Evolutionary conservation across 495 filamentous ascomycete genomes (phyloP).

Genomic region (Penicillium crystallinum): DNA sequence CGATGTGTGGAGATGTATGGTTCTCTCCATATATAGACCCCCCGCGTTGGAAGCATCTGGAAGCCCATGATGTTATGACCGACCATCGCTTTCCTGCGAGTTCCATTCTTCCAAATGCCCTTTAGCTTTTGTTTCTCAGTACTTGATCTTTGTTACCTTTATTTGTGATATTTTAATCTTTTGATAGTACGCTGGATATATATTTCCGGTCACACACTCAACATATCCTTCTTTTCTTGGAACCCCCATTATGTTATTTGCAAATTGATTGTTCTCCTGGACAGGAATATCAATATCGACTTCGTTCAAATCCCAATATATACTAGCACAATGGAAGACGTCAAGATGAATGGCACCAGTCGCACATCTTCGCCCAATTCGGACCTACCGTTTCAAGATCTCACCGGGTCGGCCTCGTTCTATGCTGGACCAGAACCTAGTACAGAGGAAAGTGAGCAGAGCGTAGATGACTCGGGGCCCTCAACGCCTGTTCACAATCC

Average conservation of each 20-base stretch:
- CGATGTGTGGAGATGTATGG: neutral
- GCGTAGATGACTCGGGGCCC: constrained; percentile 13
- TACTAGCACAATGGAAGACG: neutral
- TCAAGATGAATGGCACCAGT: neutral
- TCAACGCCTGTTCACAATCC: constrained; percentile 8
- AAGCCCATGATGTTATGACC: constrained; percentile 12
- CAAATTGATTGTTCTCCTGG: neutral
- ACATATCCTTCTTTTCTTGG: neutral
- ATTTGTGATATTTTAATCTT: neutral
- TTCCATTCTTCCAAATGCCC: neutral
- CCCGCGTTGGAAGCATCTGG: constrained; percentile 27
- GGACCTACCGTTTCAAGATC: neutral
- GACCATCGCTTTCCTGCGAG: neutral
- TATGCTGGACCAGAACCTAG: neutral
- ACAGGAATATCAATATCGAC: neutral
- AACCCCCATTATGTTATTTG: neutral
- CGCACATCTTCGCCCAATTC: neutral
- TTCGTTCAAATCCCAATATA: neutral
- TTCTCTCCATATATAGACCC: neutral
- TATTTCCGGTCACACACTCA: neutral
- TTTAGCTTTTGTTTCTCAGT: neutral
- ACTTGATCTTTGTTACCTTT: too few relatives aligned
- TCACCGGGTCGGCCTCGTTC: neutral
- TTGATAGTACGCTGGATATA: neutral
- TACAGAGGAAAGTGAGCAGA: constrained; percentile 13